Conservation (phyloP, 495 filamentous ascomycete genomes). For the Aspergillus sclerotioniger region DNA sequence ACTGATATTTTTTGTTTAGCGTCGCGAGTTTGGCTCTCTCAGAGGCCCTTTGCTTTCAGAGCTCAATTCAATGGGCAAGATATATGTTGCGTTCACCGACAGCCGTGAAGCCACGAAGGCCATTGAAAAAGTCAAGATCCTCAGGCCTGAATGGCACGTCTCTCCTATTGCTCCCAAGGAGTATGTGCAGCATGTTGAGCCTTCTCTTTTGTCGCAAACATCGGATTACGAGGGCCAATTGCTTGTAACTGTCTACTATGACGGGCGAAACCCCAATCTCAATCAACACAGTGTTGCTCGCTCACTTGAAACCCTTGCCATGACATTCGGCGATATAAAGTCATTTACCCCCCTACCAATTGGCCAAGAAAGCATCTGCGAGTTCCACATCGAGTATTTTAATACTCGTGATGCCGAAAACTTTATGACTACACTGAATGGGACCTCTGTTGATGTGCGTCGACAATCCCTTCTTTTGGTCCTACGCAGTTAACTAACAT, state of each 20-base stretch:
- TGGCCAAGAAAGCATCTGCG: slow-evolving; percentile 30
- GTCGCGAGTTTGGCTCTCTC: slow-evolving; percentile 34
- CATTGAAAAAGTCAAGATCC: slow-evolving; percentile 41
- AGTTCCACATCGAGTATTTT: slow-evolving; percentile 53
- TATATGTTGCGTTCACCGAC: slow-evolving; percentile 58
- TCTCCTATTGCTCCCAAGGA: slow-evolving; percentile 48
- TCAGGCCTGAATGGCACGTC: slow-evolving; percentile 48
- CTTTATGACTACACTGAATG: slow-evolving; percentile 41
- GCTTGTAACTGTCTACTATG: slow-evolving; percentile 27
- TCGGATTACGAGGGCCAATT: slow-evolving; percentile 38
- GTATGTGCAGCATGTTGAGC: slow-evolving; percentile 26
- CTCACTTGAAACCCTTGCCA: slow-evolving; percentile 45
- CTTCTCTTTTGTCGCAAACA: slow-evolving; percentile 29
- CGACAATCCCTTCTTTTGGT: neutral
- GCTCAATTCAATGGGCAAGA: slow-evolving; percentile 33
- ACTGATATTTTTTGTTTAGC: slow-evolving; percentile 20
- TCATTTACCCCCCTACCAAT: slow-evolving; percentile 42
- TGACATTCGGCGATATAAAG: slow-evolving; percentile 52
- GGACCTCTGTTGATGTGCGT: slow-evolving; percentile 48
- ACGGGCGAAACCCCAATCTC: slow-evolving; percentile 21
- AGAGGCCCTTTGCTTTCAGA: slow-evolving; percentile 31
- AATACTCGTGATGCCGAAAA: slow-evolving; percentile 43
- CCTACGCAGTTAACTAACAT: neutral
- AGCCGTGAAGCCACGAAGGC: slow-evolving; percentile 54
- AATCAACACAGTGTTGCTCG: slow-evolving; percentile 22